These are phyloP conservation scores for Verticillium nubilum DNA, from an alignment of 2,329 filamentous ascomycete genomes.

Conservation along the genomic window DNA sequence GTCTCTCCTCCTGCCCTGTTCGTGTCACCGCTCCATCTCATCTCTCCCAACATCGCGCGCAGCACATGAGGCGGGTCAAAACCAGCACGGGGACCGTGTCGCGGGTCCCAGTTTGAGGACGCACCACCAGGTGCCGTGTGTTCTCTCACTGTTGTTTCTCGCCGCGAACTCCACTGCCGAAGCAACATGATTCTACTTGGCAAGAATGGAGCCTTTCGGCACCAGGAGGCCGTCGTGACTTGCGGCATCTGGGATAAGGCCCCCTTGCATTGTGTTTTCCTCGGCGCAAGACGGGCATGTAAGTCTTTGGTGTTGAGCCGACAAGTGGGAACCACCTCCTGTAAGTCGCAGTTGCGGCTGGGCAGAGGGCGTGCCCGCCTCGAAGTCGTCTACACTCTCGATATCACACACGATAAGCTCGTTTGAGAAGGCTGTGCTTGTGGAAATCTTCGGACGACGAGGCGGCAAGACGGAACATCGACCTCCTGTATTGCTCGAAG, in stretches of 20 bases:
- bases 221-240: neutral
- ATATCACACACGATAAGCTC: neutral
- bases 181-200: neutral
- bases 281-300: no score
- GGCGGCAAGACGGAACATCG: neutral
- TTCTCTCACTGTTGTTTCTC: neutral
- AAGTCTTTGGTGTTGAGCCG: no score
- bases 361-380: neutral
- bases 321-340: neutral
- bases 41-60: neutral
- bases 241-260: neutral
- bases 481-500: neutral
- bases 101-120: neutral
- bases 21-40: neutral
- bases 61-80: neutral
- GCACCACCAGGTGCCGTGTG: neutral
- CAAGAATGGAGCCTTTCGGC: neutral
- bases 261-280: neutral
- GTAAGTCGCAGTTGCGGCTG: neutral
- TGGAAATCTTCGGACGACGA: neutral
- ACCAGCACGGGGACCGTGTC: neutral
- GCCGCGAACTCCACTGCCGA: neutral
- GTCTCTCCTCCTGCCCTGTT: neutral
- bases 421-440: neutral
- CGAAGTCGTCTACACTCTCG: neutral